Percentiles rank a stretch among this genome's conserved stretches.
phyloP scores from a whole-genome alignment of 306 rosid species.

The Urtica urens region DNA sequence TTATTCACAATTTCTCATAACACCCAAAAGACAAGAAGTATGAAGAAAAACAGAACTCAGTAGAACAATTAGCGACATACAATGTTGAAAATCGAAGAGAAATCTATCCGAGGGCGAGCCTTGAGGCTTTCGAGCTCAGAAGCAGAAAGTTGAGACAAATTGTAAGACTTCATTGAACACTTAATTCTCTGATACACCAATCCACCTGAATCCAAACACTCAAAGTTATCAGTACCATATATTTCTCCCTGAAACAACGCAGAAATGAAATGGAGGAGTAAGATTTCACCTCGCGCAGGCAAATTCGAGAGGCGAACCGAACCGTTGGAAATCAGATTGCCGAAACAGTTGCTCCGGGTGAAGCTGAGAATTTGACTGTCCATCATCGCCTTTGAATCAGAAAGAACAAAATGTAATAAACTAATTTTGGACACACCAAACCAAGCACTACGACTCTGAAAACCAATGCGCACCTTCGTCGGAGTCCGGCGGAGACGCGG shows the following conservation, averaged over 20 bases:
- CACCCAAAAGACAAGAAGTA: not conserved
- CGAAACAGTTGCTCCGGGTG: conserved; percentile 21
- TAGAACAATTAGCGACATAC: conserved; percentile 22
- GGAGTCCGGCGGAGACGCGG: no score
- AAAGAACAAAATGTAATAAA: not conserved
- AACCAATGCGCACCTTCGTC: no score
- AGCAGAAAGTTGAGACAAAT: conserved; percentile 51
- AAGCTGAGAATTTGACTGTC: conserved; percentile 32
- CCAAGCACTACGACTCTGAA: no score
- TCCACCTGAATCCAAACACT: conserved; percentile 26
- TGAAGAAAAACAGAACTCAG: not conserved
- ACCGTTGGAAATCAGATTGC: conserved; percentile 15
- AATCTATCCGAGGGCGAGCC: conserved; percentile 88
- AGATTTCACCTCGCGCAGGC: conserved; percentile 19
- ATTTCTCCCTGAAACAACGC: not conserved
- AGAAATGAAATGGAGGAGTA: not conserved
- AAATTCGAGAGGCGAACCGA: not conserved
- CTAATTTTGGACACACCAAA: no score
- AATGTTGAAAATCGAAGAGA: conserved; percentile 68
- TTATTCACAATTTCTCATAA: no score
- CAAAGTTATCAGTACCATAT: not conserved
- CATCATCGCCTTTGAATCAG: conserved; percentile 41
- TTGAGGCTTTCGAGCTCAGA: conserved; percentile 57
- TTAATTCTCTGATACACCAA: conserved; percentile 25
- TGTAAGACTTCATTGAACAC: conserved; percentile 67